Conservation (phyloP, 164 flowering plant genomes). For the Kingdonia uniflora region DNA sequence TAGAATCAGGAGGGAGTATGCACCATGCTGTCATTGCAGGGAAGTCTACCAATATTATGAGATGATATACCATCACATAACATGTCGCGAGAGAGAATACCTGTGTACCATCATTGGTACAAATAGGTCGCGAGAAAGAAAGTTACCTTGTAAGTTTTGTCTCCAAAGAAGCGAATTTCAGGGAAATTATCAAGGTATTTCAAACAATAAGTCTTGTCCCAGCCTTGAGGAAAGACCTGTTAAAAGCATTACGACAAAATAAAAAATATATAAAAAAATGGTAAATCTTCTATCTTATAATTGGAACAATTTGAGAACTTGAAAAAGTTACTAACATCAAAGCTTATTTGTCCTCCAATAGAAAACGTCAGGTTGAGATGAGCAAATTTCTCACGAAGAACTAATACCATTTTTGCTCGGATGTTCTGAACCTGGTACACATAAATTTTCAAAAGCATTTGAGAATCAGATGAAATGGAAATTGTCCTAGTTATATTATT, state of each 20-base stretch:
- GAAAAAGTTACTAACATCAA: conserved; percentile 63
- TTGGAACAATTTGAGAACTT: neutral
- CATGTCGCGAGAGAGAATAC: too few relatives aligned
- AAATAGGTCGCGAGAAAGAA: neutral
- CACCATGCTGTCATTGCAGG: too few relatives aligned
- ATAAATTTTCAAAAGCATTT: too few relatives aligned
- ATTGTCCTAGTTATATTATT: too few relatives aligned
- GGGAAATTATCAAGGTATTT: conserved; percentile 66
- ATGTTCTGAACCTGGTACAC: conserved; percentile 58
- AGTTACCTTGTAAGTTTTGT: conserved; percentile 88
- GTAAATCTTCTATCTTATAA: neutral
- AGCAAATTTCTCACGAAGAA: conserved; percentile 81
- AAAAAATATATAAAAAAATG: neutral
- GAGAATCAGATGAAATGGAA: too few relatives aligned
- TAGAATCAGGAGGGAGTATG: too few relatives aligned
- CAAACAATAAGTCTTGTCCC: conserved; percentile 98
- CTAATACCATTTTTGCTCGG: conserved; percentile 77
- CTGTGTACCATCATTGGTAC: too few relatives aligned
- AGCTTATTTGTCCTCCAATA: conserved; percentile 98
- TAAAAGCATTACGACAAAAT: conserved; percentile 7
- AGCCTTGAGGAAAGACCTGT: conserved; percentile 94
- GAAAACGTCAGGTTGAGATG: conserved; percentile 90
- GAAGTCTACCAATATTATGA: too few relatives aligned
- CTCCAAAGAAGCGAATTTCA: conserved; percentile 97
- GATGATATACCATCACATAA: too few relatives aligned